Conservation (phyloP, 2,329 filamentous ascomycete genomes). For the Aspergillus nomiae region DNA sequence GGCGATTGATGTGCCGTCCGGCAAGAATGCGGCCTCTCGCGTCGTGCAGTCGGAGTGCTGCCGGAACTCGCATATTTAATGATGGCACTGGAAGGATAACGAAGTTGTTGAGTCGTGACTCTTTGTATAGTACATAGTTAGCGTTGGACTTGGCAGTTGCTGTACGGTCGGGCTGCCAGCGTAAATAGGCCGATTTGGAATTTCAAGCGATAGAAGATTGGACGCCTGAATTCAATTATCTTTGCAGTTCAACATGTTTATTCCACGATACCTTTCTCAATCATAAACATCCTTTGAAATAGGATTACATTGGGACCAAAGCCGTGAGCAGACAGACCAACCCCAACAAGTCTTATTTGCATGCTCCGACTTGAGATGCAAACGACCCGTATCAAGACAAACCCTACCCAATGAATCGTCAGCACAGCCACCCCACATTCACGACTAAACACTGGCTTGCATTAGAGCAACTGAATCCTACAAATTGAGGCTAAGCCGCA, state of each 20-base stretch:
- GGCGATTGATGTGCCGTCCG: slow-evolving; percentile 54
- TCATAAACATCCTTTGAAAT: too few relatives aligned
- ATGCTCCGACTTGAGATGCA: too few relatives aligned
- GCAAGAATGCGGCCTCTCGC: slow-evolving; percentile 35
- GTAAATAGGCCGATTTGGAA: neutral
- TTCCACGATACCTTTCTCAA: too few relatives aligned
- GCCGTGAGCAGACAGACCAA: too few relatives aligned
- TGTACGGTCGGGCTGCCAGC: neutral
- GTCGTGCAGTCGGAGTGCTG: slow-evolving; percentile 36
- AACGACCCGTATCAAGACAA: neutral
- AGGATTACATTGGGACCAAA: too few relatives aligned
- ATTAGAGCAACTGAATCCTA: neutral
- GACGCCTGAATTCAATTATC: neutral
- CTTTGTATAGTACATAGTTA: neutral
- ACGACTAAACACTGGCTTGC: neutral
- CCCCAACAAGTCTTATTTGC: too few relatives aligned
- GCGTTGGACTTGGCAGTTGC: neutral
- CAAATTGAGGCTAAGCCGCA: neutral
- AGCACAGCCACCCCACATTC: neutral
- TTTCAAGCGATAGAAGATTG: neutral
- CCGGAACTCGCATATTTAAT: slow-evolving; percentile 32
- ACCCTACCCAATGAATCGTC: neutral
- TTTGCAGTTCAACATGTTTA: neutral
- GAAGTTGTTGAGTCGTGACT: neutral
- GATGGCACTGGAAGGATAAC: neutral